These are phyloP conservation scores for Trypanosoma vivax DNA, from an alignment of 208 protist species.

Conservation along the genomic window DNA sequence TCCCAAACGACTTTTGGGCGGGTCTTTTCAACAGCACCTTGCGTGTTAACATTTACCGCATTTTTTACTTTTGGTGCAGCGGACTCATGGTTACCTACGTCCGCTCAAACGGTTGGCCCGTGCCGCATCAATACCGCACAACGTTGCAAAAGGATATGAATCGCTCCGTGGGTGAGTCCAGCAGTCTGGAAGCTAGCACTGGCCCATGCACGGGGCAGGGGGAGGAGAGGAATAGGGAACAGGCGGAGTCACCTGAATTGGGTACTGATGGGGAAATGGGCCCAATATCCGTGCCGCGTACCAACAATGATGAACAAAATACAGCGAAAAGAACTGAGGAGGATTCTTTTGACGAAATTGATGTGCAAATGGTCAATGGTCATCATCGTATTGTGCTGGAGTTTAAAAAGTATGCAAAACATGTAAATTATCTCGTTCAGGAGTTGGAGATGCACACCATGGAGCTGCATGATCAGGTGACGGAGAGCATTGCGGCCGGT, in stretches of 20 bases:
- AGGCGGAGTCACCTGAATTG: too few species aligned
- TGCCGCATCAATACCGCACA: conserved; percentile 16
- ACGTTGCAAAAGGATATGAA: too few species aligned
- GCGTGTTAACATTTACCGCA: conserved; percentile 57
- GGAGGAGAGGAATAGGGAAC: too few species aligned
- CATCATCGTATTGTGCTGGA: conserved; percentile 61
- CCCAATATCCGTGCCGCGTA: too few species aligned
- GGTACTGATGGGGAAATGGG: too few species aligned
- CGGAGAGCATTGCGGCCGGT: neutral
- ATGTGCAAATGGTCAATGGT: conserved; percentile 60
- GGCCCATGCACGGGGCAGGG: too few species aligned
- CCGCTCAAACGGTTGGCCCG: conserved; percentile 48
- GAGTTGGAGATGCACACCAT: conserved; percentile 42
- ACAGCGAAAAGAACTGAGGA: conserved; percentile 18
- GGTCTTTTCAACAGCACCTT: conserved; percentile 59
- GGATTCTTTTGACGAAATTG: conserved; percentile 44
- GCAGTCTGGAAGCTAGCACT: too few species aligned
- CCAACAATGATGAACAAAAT: neutral
- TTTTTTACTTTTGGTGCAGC: conserved; percentile 74
- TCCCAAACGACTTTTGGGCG: conserved; percentile 76
- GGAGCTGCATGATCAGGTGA: neutral
- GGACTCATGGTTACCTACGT: conserved; percentile 64
- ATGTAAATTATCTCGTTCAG: conserved; percentile 45
- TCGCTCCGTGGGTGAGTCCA: too few species aligned
- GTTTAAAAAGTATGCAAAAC: conserved; percentile 51